phyloP scores from a whole-genome alignment of 805 yeast genomes.

The Barnettozyma salicaria region DNA sequence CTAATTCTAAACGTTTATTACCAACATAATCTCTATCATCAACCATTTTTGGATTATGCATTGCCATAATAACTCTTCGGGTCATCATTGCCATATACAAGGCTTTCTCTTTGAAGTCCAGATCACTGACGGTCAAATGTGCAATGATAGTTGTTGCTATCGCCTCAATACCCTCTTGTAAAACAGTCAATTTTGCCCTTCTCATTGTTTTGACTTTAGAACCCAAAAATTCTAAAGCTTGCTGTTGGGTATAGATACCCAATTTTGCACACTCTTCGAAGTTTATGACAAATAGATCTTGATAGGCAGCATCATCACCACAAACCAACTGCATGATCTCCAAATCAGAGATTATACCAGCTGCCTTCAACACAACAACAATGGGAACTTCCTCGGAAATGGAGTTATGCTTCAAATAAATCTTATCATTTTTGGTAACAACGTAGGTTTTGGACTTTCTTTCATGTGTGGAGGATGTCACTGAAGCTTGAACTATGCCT shows the following conservation, averaged over 20 bases:
- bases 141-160: slow-evolving; percentile 95
- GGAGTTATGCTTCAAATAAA: slow-evolving; percentile 91
- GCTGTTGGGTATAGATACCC: slow-evolving; percentile 85
- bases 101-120: slow-evolving; percentile 92
- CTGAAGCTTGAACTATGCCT: slow-evolving; percentile 92
- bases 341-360: slow-evolving; percentile 86
- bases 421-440: slow-evolving; percentile 81
- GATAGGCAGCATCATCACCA: slow-evolving; percentile 82
- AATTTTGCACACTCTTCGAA: slow-evolving; percentile 88
- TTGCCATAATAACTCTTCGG: slow-evolving; percentile 90
- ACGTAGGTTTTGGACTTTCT: slow-evolving; percentile 96
- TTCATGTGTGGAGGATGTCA: slow-evolving; percentile 96
- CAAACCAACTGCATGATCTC: slow-evolving; percentile 93
- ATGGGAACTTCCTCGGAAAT: slow-evolving; percentile 94
- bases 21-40: slow-evolving; percentile 99
- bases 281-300: slow-evolving; percentile 87
- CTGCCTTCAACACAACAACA: slow-evolving; percentile 87
- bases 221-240: slow-evolving; percentile 89
- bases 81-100: slow-evolving; percentile 94
- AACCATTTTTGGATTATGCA: slow-evolving; percentile 90
- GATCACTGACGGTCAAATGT: slow-evolving; percentile 77
- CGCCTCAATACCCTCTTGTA: slow-evolving; percentile 96
- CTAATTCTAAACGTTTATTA: slow-evolving; percentile 92
- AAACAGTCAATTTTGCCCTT: slow-evolving; percentile 72
- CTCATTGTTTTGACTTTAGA: slow-evolving; percentile 87